Evolutionary conservation across 2,329 filamentous ascomycete species (phyloP).

Genomic region (Basipetospora chlamydospora): DNA sequence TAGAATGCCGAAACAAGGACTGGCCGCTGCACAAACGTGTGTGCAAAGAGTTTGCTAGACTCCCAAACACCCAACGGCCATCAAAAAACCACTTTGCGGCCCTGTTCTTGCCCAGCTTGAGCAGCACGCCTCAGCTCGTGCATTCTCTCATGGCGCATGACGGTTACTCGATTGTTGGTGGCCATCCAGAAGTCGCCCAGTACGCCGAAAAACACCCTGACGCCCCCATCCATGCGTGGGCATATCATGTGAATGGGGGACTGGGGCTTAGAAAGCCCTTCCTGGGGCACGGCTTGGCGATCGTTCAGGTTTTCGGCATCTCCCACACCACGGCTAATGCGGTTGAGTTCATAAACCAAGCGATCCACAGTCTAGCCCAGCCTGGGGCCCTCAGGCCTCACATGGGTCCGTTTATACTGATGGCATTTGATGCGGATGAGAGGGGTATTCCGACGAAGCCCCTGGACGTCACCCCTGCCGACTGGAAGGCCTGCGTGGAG

Average conservation of each 20-base stretch:
- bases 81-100: not conserved
- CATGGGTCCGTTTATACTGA: not conserved
- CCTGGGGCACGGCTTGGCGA: not conserved
- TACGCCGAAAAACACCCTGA: too few relatives aligned
- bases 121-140: not conserved
- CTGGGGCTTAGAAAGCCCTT: not conserved
- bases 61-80: not conserved
- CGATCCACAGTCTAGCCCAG: not conserved
- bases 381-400: not conserved
- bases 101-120: not conserved
- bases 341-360: not conserved
- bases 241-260: too few relatives aligned
- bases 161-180: not conserved
- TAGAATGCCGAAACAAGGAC: not conserved
- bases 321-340: too few relatives aligned
- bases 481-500: conserved; percentile 1
- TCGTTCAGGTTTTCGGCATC: not conserved
- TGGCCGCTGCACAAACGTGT: not conserved
- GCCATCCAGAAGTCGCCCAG: not conserved
- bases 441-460: not conserved
- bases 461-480: conserved; percentile 1
- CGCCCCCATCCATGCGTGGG: too few relatives aligned
- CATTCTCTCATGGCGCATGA: not conserved
- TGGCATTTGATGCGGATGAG: conserved; percentile 1
- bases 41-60: not conserved